A percentile compares a stretch with the other conserved stretches of the same genome.
phyloP scores from a whole-genome alignment of 1,284 basidiomycete species.

The Moesziomyces sp. region DNA sequence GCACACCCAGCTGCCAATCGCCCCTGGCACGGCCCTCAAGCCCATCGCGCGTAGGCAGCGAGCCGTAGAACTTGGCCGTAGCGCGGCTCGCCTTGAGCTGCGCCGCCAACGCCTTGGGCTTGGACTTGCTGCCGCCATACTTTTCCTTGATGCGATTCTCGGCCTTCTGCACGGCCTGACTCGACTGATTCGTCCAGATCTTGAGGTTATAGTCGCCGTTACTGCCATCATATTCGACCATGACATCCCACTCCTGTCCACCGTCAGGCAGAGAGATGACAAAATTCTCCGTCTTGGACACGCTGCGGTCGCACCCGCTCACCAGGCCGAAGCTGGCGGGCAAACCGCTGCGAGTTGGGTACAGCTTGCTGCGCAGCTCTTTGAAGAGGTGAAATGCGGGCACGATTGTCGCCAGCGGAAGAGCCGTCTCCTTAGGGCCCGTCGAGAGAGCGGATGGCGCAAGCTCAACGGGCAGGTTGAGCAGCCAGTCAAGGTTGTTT shows the following conservation, averaged over 20 bases:
- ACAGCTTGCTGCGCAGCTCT: slow-evolving; percentile 6
- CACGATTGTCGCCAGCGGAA: not conserved
- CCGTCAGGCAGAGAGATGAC: slow-evolving; percentile 5
- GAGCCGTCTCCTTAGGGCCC: not conserved
- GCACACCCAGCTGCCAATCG: slow-evolving; percentile 4
- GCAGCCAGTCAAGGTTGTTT: slow-evolving; percentile 6
- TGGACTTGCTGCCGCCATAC: slow-evolving; percentile 1
- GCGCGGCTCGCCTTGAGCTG: slow-evolving; percentile 4
- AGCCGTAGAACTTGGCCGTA: slow-evolving; percentile 7
- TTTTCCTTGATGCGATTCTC: slow-evolving; percentile 9
- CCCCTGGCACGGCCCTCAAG: not conserved
- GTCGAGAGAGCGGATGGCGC: slow-evolving; percentile 3
- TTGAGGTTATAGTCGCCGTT: slow-evolving; percentile 6
- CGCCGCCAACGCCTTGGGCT: slow-evolving; percentile 1
- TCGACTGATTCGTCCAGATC: slow-evolving; percentile 1
- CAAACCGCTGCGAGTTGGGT: slow-evolving; percentile 1
- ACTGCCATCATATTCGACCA: slow-evolving; percentile 3
- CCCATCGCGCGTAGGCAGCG: slow-evolving; percentile 5
- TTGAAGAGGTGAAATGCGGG: slow-evolving; percentile 4
- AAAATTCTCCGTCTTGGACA: slow-evolving; percentile 9
- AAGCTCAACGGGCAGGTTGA: slow-evolving; percentile 1
- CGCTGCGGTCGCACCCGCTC: slow-evolving; percentile 7
- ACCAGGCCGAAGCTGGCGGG: slow-evolving; percentile 1
- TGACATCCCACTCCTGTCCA: slow-evolving; percentile 5
- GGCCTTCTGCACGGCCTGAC: slow-evolving; percentile 1